phyloP scores from a whole-genome alignment of 1,284 basidiomycete genomes.

The Rhodotorula sp. region DNA sequence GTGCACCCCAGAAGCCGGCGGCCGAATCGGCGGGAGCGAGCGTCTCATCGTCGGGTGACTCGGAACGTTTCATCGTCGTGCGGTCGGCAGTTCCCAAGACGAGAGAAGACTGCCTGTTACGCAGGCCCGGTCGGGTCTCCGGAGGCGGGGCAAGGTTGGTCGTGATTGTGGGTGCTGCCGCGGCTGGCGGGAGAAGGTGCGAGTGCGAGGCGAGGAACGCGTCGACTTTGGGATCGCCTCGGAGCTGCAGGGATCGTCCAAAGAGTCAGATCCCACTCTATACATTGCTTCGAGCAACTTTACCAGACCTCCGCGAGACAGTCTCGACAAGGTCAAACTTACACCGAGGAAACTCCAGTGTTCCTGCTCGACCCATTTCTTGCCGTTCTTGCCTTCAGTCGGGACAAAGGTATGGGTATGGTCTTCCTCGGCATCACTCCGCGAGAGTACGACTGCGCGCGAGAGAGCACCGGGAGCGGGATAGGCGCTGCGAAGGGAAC shows the following conservation, averaged over 20 bases:
- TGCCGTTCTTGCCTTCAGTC: conserved; percentile 42
- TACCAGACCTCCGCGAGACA: not conserved
- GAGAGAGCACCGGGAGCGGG: conserved; percentile 25
- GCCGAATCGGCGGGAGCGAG: not conserved
- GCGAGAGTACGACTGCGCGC: conserved; percentile 27
- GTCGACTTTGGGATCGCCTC: conserved; percentile 32
- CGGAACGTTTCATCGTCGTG: not conserved
- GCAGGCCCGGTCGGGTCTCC: not conserved
- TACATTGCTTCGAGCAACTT: not conserved
- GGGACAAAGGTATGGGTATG: conserved; percentile 48
- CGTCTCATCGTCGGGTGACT: not conserved
- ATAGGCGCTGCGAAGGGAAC: conserved; percentile 19
- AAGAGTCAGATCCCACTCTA: no score
- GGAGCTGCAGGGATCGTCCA: conserved; percentile 1
- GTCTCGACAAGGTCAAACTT: conserved; percentile 13
- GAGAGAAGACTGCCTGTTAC: conserved; percentile 13
- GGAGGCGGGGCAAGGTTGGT: not conserved
- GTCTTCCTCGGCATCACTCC: conserved; percentile 31
- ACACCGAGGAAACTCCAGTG: conserved; percentile 52
- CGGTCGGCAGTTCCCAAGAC: conserved; percentile 12
- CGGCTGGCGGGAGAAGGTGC: conserved; percentile 18
- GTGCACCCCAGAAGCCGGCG: not conserved
- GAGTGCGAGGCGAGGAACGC: conserved; percentile 29
- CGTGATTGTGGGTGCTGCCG: not conserved
- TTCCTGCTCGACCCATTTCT: conserved; percentile 43